phyloP scores from a whole-genome alignment of 1,139 yeast genomes.

The Scheffersomyces lignicola region DNA sequence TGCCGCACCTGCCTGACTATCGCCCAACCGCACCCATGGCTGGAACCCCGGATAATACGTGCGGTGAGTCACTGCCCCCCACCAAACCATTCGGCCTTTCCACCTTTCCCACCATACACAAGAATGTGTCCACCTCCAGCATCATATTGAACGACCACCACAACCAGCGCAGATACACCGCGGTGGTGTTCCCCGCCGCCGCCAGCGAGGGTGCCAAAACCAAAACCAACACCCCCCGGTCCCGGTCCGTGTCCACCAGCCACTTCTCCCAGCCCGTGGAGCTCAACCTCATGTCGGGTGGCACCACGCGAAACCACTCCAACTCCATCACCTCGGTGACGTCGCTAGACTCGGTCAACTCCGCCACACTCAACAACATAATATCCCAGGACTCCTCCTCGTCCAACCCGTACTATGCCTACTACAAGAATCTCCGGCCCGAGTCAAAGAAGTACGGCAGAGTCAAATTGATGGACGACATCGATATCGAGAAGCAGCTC shows the following conservation, averaged over 20 bases:
- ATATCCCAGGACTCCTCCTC: conserved; percentile 14
- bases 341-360: conserved; percentile 12
- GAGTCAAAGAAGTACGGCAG: conserved; percentile 6
- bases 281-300: neutral
- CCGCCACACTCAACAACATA: conserved; percentile 12
- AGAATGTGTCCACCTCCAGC: conserved; percentile 1
- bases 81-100: neutral
- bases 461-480: conserved; percentile 21
- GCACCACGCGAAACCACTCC: conserved; percentile 17
- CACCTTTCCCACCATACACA: conserved; percentile 2
- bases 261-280: neutral
- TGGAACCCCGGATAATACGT: too few species aligned
- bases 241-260: neutral
- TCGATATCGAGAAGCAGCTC: conserved; percentile 40
- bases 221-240: conserved; percentile 7
- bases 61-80: too few species aligned
- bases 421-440: conserved; percentile 2
- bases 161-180: conserved; percentile 5
- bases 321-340: conserved; percentile 15
- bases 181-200: conserved; percentile 4
- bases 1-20: too few species aligned
- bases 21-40: too few species aligned
- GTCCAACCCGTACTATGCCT: conserved; percentile 8
- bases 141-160: neutral
- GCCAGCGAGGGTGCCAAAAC: conserved; percentile 3